A percentile compares a stretch with the other conserved stretches of the same genome.
These are phyloP conservation scores for Naganishia friedmannii DNA, from an alignment of 768 basidiomycete species.

Conservation along the genomic window DNA sequence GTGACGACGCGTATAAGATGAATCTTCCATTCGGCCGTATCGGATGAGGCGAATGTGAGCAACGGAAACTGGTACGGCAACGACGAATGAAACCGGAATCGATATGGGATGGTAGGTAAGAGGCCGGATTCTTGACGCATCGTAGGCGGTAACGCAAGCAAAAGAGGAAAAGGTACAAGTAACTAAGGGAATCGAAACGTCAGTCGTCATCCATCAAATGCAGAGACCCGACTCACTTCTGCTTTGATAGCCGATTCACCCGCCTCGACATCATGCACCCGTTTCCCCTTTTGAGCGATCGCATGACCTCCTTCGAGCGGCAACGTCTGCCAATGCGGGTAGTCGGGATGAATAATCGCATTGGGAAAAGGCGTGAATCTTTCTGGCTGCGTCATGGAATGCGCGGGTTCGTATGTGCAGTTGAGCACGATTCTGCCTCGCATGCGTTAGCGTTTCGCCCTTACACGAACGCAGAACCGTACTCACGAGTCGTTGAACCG, in stretches of 20 bases:
- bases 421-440: background rate
- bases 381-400: conserved; percentile 4
- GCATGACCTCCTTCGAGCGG: conserved; percentile 4
- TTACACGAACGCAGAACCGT: background rate
- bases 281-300: conserved; percentile 13
- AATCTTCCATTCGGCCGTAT: conserved; percentile 14
- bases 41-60: conserved; percentile 14
- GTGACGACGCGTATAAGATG: conserved; percentile 12
- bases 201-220: background rate
- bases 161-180: conserved; percentile 11
- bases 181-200: background rate
- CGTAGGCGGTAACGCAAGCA: background rate
- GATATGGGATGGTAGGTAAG: conserved; percentile 10
- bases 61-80: conserved; percentile 8
- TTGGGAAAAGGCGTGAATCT: conserved; percentile 2
- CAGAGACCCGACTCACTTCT: background rate
- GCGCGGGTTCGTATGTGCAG: conserved; percentile 2
- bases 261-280: background rate
- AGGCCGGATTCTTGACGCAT: background rate
- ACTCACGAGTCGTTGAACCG: conserved; percentile 24
- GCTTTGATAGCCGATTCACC: background rate
- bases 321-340: conserved; percentile 14
- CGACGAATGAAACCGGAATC: conserved; percentile 15
- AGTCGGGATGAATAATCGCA: conserved; percentile 9
- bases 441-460: no score